Conservation (phyloP, 192 early-diverging fungal genomes). For the Umbelopsis sp. region DNA sequence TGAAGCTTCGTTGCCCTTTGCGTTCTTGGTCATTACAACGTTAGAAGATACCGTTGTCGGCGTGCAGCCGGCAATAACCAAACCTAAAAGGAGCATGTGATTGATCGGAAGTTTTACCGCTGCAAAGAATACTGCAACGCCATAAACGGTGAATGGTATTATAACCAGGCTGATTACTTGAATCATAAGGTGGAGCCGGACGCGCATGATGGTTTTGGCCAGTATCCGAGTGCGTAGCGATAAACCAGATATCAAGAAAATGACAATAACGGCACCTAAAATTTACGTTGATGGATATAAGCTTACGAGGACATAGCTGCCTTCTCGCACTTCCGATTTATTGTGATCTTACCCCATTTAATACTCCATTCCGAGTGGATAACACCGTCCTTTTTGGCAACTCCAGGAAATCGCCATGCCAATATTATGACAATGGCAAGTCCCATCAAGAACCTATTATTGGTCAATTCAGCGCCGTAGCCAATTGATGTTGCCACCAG, state of each 20-base stretch:
- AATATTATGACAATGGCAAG: slow-evolving; percentile 65
- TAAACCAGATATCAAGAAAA: slow-evolving; percentile 44
- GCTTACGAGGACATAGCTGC: not conserved
- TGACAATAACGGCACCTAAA: slow-evolving; percentile 42
- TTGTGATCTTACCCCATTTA: slow-evolving; percentile 52
- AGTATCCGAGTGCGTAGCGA: slow-evolving; percentile 37
- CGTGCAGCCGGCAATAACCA: slow-evolving; percentile 64
- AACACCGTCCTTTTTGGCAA: slow-evolving; percentile 58
- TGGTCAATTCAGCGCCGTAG: not conserved
- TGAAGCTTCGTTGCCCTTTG: slow-evolving; percentile 64
- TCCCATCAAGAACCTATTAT: slow-evolving; percentile 60
- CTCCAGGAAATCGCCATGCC: slow-evolving; percentile 59
- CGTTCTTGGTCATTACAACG: slow-evolving; percentile 76
- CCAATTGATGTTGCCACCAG: not conserved
- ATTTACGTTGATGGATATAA: not conserved
- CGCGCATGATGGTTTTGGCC: slow-evolving; percentile 35
- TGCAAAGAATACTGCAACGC: slow-evolving; percentile 54
- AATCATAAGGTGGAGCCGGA: slow-evolving; percentile 61
- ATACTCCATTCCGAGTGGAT: slow-evolving; percentile 64
- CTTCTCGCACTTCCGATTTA: too few relatives aligned
- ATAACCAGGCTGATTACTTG: slow-evolving; percentile 62
- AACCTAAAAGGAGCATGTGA: slow-evolving; percentile 57
- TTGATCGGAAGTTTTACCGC: slow-evolving; percentile 51
- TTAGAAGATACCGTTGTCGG: slow-evolving; percentile 80
- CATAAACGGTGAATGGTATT: slow-evolving; percentile 65